Evolutionary conservation across 305 asterid genomes (phyloP), one percentile per base, ranked within the genome.

Genomic region (Caryopteris hybrid): DNA sequence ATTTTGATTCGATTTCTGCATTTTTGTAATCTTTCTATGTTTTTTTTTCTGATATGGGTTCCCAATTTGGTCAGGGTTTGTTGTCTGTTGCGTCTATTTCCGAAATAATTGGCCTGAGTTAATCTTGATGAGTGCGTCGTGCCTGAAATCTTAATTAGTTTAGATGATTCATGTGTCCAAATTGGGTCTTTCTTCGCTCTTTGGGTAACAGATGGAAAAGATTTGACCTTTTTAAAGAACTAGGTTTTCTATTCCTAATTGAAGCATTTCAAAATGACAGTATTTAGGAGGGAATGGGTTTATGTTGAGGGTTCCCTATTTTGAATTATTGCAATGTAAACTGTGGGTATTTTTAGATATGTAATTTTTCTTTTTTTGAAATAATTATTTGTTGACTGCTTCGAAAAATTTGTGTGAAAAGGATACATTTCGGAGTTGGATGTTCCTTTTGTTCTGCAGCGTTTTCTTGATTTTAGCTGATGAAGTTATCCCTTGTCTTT

Each of bases 31-130:
- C 63, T 55, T 41, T 59, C 17, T 63, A 50, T 65, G 3, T 56
- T 14, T 41, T 16, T 42, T 70, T 13, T 42, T 68, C 33, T 48
- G 65, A 48, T 68, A 21, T 65, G 78, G 76, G 74, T 65, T 73
- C 42, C 47, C 17, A 63, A 20, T 78, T 34, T 56, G 79, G 51
- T 71, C 70, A 68, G 71, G 76, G 69, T 59, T 78, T 69, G 70
- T 39, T 31, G 38, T 59, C 20, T 65, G 8, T 25, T 61, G 41
- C 10, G 39, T 56, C 21, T n/a, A 10, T n/a, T 10, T 13, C 64
- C 65, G 10, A 23, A 48, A 27, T 68, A 9, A 45, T 48, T 55
- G 27, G 56, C 58, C 39, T 61, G 31, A 58, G 25, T 56, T 43
- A 23, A 36, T 14, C 38, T 48, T 55, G 71, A 18, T 41, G 29